phyloP scores from a whole-genome alignment of 805 yeast genomes.

The Metschnikowia similis region DNA sequence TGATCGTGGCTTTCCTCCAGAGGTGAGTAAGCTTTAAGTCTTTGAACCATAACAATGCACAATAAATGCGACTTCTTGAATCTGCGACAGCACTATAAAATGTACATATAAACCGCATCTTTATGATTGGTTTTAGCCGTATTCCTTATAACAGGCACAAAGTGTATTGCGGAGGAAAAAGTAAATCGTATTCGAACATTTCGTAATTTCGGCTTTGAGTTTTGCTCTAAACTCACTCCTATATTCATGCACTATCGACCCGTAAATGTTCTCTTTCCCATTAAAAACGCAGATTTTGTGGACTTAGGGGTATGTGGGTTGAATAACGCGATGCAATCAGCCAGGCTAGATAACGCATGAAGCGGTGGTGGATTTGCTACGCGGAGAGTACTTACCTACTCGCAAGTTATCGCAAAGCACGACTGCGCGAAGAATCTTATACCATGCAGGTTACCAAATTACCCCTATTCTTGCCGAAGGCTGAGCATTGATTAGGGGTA shows the following conservation, averaged over 20 bases:
- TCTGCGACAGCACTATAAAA: not conserved
- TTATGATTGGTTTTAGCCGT: not conserved
- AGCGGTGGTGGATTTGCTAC: not conserved
- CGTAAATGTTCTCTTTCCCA: not conserved
- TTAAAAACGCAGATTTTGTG: not conserved
- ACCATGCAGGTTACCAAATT: not conserved
- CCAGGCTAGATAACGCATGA: not conserved
- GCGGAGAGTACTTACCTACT: not conserved
- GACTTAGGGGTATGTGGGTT: not conserved
- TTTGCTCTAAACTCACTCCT: not conserved
- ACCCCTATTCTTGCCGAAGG: constrained; percentile 3
- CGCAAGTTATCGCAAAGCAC: constrained; percentile 2
- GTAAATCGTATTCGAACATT: too few relatives aligned
- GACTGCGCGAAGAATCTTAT: constrained; percentile 1
- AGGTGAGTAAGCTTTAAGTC: not conserved
- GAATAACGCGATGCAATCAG: not conserved
- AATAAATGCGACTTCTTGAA: not conserved
- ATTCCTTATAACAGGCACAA: too few relatives aligned
- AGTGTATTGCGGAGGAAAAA: too few relatives aligned
- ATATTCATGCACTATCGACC: not conserved
- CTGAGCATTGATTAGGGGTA: constrained; percentile 3
- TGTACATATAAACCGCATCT: not conserved
- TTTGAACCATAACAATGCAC: not conserved
- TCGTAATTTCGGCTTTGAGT: not conserved
- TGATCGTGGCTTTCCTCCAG: constrained; percentile 8